phyloP scores from a whole-genome alignment of 2,329 filamentous ascomycete genomes.

The Colletotrichum sp. region DNA sequence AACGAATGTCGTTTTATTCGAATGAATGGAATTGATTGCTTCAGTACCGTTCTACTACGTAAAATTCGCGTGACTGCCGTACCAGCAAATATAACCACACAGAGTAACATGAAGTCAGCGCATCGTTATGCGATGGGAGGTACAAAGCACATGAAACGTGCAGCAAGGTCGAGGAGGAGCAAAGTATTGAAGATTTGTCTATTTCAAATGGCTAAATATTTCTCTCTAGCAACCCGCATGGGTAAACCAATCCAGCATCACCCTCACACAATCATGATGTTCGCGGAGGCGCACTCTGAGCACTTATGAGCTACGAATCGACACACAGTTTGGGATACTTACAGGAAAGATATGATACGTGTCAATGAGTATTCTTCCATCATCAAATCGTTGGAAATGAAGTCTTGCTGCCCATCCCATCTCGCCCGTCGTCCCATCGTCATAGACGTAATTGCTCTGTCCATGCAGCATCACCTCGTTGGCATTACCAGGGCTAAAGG shows the following conservation, averaged over 20 bases:
- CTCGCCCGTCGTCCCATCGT: neutral
- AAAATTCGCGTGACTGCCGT: neutral
- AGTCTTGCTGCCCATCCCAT: neutral
- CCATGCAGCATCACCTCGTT: neutral
- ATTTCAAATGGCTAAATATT: rapidly evolving
- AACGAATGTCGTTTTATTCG: neutral
- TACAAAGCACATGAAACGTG: neutral
- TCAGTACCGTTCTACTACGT: rapidly evolving
- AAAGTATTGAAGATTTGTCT: rapidly evolving
- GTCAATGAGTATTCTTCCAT: neutral
- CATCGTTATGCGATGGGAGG: neutral
- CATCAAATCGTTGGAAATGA: neutral
- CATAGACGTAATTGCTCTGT: neutral
- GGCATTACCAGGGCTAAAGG: neutral
- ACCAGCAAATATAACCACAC: neutral
- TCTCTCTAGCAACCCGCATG: neutral
- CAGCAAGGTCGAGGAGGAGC: neutral
- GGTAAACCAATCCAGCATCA: neutral
- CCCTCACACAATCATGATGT: neutral
- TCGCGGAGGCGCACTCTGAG: neutral
- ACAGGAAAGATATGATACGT: neutral
- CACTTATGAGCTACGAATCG: neutral
- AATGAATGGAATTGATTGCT: rapidly evolving
- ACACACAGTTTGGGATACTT: rapidly evolving
- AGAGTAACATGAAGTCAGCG: neutral